A percentile compares a stretch with the other conserved stretches of the same genome.
Evolutionary conservation across 352 stramenopile genomes (phyloP).

Genomic region (Lagenidium giganteum): DNA sequence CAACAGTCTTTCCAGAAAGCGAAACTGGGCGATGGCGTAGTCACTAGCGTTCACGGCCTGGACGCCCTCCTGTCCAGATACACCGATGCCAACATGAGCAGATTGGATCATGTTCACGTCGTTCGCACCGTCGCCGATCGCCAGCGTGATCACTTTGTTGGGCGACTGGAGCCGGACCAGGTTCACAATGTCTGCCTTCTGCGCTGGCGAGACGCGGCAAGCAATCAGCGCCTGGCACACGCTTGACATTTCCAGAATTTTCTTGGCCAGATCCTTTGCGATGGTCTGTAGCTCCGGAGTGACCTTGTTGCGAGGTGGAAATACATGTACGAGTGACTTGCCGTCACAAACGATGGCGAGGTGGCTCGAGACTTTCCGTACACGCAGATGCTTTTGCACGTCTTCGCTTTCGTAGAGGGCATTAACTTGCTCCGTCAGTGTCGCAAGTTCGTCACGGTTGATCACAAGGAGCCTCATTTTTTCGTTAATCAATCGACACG

Average conservation of each 20-base stretch:
- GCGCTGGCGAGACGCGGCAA: slow-evolving; percentile 75
- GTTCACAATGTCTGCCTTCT: slow-evolving; percentile 81
- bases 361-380: slow-evolving; percentile 36
- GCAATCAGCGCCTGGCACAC: slow-evolving; percentile 70
- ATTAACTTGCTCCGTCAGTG: slow-evolving; percentile 48
- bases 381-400: slow-evolving; percentile 40
- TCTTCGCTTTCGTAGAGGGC: slow-evolving; percentile 32
- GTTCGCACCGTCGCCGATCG: slow-evolving; percentile 93
- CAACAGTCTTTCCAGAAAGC: slow-evolving; percentile 92
- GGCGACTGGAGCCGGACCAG: slow-evolving; percentile 52
- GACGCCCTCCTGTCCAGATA: slow-evolving; percentile 87
- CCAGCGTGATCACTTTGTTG: slow-evolving; percentile 75
- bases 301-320: slow-evolving; percentile 41
- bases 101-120: slow-evolving; percentile 96
- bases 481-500: slow-evolving; percentile 66
- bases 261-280: slow-evolving; percentile 40
- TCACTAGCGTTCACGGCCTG: slow-evolving; percentile 91
- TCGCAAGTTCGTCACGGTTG: slow-evolving; percentile 38
- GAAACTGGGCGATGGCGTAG: slow-evolving; percentile 92
- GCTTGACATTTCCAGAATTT: slow-evolving; percentile 51
- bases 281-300: slow-evolving; percentile 22
- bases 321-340: slow-evolving; percentile 69
- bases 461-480: slow-evolving; percentile 48
- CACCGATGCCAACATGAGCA: slow-evolving; percentile 92
- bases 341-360: slow-evolving; percentile 63